Conservation (phyloP, 306 rosid species). For the Quercus dentata region DNA sequence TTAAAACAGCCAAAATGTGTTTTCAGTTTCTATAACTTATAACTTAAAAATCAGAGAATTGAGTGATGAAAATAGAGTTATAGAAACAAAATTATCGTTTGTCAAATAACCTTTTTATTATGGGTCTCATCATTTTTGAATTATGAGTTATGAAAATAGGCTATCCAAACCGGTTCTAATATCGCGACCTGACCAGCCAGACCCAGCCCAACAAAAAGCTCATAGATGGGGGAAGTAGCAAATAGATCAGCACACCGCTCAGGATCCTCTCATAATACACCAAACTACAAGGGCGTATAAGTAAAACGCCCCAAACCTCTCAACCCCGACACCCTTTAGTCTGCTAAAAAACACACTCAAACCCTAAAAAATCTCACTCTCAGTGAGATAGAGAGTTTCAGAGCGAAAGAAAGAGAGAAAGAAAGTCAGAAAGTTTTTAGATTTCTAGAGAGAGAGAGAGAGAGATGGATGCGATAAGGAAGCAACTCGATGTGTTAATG, state of each 20-base stretch:
- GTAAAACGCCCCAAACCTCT: neutral
- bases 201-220: no score
- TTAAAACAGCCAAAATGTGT: no score
- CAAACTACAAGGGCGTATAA: neutral
- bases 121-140: no score
- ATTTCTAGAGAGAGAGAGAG: neutral
- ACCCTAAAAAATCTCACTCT: constrained; percentile 17
- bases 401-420: neutral
- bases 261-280: neutral
- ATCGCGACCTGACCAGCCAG: no score
- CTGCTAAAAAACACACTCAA: neutral
- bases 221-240: fast-evolving
- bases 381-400: neutral
- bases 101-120: no score
- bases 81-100: no score
- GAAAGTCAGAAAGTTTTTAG: neutral
- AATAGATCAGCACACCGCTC: no score
- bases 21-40: no score
- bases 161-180: no score
- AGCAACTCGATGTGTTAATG: constrained; percentile 97
- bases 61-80: no score
- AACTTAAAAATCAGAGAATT: no score
- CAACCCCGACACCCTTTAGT: neutral
- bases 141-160: no score
- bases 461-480: constrained; percentile 89